Base-by-base conservation (phyloP, 2,329 filamentous ascomycete species). In the Calonectria pteridis region DNA sequence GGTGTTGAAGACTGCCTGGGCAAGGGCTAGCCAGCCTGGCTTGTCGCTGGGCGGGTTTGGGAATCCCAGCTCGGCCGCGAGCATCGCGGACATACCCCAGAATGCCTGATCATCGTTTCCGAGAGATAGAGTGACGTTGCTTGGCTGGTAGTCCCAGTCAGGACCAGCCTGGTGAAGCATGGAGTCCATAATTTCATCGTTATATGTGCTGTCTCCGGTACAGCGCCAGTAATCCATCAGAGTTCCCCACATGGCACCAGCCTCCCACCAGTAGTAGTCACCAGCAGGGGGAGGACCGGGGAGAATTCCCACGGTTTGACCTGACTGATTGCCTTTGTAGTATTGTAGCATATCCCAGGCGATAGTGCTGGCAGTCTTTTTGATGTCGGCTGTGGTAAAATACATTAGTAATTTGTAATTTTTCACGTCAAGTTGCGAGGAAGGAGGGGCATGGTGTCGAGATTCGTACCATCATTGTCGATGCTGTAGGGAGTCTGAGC, bases 71-170 rank as follows among this genome's bases (percentile, higher is more conserved):
- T 92, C 91, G 13, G 89, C 89, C 2, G 90, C 91, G 16, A 87
- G 84, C 86, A 92, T 93, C 85, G 71, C 91, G 86, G 71, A 93
- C 88, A 93, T 89, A 66, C 89, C 92, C 92, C 92, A 93, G 83
- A 92, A 92, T 14, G 87, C 89, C 83, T 93, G 92, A 78, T 93
- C 92, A 75, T 93, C 92, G 79, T 93, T 93, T 69, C 91, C 91
- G 64, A 89, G 83, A 1, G 86, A 87, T 7, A 84, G 83, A 0
- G 89, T 89, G 69, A 88, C 86, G 81, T 91, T 91, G 28, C 80
- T 79, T 1, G 90, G 91, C 87, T 90, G 90, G 81, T 88, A 92
- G 78, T 91, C 87, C 59, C 86, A 79, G 73, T 89, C 84, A 6
- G 85, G 84, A 20, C 90, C 90, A 37, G 86, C 84, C 80, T 92